phyloP scores from a whole-genome alignment of 1,284 basidiomycete species.

The Sutorius eximius region DNA sequence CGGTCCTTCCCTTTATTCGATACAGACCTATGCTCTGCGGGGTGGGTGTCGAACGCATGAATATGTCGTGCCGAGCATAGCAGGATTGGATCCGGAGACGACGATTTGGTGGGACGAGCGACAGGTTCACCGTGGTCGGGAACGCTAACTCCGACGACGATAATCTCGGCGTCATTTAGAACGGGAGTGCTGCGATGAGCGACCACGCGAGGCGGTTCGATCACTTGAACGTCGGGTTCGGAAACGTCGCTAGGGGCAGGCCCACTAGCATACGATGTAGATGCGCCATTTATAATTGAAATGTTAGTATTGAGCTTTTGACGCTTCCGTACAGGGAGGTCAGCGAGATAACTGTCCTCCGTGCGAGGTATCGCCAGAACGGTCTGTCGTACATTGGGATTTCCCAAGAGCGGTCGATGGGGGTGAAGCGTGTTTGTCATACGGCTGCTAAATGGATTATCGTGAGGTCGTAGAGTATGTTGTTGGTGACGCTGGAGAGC shows the following conservation, averaged over 20 bases:
- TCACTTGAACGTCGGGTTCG: slow-evolving; percentile 29
- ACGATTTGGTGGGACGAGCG: slow-evolving; percentile 5
- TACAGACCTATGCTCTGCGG: slow-evolving; percentile 2
- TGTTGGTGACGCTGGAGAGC: slow-evolving; percentile 12
- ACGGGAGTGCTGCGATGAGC: slow-evolving; percentile 1
- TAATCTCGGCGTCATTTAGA: slow-evolving; percentile 20
- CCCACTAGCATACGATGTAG: slow-evolving; percentile 4
- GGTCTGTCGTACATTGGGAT: slow-evolving; percentile 27
- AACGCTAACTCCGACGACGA: slow-evolving; percentile 16
- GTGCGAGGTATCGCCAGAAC: slow-evolving; percentile 15
- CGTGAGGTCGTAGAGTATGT: slow-evolving; percentile 2
- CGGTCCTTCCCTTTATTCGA: slow-evolving; percentile 29
- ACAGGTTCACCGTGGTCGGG: slow-evolving; percentile 29
- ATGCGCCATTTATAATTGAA: slow-evolving; percentile 1
- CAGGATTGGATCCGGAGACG: slow-evolving; percentile 30
- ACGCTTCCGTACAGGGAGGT: slow-evolving; percentile 24
- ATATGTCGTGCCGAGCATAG: neutral
- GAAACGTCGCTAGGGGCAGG: neutral
- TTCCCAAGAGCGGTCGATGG: slow-evolving; percentile 13
- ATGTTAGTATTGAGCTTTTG: slow-evolving; percentile 17
- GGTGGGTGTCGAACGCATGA: slow-evolving; percentile 29
- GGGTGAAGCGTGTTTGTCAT: slow-evolving; percentile 1
- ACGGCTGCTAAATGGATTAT: slow-evolving; percentile 22
- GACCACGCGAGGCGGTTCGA: neutral
- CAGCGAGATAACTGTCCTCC: neutral